Percentiles rank a stretch among this genome's conserved stretches.
Evolutionary conservation across 2,329 filamentous ascomycete species (phyloP).

Genomic region (Aureobasidium sp.): DNA sequence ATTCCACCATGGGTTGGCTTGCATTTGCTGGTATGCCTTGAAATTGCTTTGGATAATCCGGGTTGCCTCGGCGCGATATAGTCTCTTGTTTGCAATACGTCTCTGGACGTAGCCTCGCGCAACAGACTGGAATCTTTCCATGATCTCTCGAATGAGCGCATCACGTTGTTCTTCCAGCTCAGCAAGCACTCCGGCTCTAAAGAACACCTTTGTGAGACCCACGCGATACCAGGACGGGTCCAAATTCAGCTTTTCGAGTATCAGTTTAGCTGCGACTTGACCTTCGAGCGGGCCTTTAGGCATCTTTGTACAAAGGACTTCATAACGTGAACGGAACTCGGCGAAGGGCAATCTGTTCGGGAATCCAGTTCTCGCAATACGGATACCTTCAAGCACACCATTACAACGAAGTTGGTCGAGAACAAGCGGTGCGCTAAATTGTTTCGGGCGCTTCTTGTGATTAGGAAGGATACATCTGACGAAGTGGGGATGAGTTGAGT

Average conservation of each 20-base stretch:
- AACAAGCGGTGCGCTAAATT: slow-evolving; percentile 85
- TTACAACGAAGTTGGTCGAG: slow-evolving; percentile 97
- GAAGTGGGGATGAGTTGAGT: slow-evolving; percentile 96
- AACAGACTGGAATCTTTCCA: slow-evolving; percentile 86
- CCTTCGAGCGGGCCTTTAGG: slow-evolving; percentile 88
- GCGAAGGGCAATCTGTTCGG: slow-evolving; percentile 87
- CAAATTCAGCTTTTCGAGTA: slow-evolving; percentile 81
- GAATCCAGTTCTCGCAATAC: slow-evolving; percentile 94
- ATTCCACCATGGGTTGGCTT: slow-evolving; percentile 95
- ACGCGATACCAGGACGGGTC: slow-evolving; percentile 86
- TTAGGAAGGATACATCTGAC: slow-evolving; percentile 97
- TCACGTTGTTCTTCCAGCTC: slow-evolving; percentile 96
- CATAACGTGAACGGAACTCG: slow-evolving; percentile 92
- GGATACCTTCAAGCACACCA: slow-evolving; percentile 96
- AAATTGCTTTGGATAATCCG: slow-evolving; percentile 94
- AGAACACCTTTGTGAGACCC: slow-evolving; percentile 95
- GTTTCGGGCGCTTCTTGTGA: slow-evolving; percentile 93
- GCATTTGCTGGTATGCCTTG: slow-evolving; percentile 81
- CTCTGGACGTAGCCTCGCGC: slow-evolving; percentile 85
- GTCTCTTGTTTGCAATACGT: slow-evolving; percentile 80
- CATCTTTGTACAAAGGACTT: slow-evolving; percentile 83
- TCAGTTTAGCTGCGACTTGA: slow-evolving; percentile 73
- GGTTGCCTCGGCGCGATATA: slow-evolving; percentile 91
- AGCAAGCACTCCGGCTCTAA: slow-evolving; percentile 88
- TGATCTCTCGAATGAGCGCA: slow-evolving; percentile 84